Percentiles rank a stretch among this genome's conserved stretches.
phyloP scores from a whole-genome alignment of 495 filamentous ascomycete genomes.

The Bacidia gigantensis region DNA sequence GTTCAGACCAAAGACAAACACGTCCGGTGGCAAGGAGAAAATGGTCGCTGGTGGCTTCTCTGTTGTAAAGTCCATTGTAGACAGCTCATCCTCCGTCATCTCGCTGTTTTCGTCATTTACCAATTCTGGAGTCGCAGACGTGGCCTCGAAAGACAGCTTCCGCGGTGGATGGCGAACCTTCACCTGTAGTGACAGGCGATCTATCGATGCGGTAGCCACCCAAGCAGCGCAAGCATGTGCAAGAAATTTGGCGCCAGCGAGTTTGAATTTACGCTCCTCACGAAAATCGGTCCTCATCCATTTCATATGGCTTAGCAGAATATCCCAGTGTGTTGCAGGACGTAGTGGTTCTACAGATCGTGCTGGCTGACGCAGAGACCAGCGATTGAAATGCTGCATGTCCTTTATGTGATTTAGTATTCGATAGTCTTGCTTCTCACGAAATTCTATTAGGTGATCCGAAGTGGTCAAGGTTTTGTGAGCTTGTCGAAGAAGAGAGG shows the following conservation, averaged over 20 bases:
- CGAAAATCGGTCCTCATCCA: slow-evolving; percentile 96
- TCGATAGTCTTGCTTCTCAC: slow-evolving; percentile 72
- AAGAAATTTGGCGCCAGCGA: slow-evolving; percentile 58
- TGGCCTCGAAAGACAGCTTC: slow-evolving; percentile 11
- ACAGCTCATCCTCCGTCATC: slow-evolving; percentile 31
- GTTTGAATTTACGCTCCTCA: slow-evolving; percentile 90
- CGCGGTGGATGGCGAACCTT: slow-evolving; percentile 9
- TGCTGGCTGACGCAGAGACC: slow-evolving; percentile 80
- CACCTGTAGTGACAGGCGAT: slow-evolving; percentile 40
- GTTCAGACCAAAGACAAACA: slow-evolving; percentile 65
- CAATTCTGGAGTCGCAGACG: slow-evolving; percentile 55
- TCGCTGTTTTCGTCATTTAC: slow-evolving; percentile 45
- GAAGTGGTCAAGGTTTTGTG: slow-evolving; percentile 71
- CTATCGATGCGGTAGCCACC: slow-evolving; percentile 46
- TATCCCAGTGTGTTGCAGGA: slow-evolving; percentile 65
- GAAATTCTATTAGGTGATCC: slow-evolving; percentile 59
- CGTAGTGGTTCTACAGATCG: slow-evolving; percentile 64
- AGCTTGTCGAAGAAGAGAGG: slow-evolving; percentile 54
- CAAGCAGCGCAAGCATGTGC: slow-evolving; percentile 74
- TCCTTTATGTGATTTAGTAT: slow-evolving; percentile 75
- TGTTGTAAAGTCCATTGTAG: slow-evolving; percentile 26
- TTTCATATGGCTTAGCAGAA: slow-evolving; percentile 78
- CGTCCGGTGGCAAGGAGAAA: slow-evolving; percentile 67
- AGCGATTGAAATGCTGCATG: slow-evolving; percentile 73
- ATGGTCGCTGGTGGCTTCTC: slow-evolving; percentile 53